phyloP scores from a whole-genome alignment of 2,329 filamentous ascomycete species.

The Colletotrichum plurivorum region DNA sequence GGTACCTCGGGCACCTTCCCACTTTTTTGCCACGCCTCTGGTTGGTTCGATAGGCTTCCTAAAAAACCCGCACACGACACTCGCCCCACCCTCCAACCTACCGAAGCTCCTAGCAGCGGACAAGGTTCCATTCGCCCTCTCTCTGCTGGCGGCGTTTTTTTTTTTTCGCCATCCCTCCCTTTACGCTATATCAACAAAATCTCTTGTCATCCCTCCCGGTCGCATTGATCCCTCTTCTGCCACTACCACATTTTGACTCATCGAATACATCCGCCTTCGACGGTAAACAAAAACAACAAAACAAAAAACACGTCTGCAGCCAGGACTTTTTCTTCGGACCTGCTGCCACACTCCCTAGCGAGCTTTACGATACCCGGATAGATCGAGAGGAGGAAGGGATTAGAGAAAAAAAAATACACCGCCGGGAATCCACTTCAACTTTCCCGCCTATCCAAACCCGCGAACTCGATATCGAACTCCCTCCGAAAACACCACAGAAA shows the following conservation, averaged over 20 bases:
- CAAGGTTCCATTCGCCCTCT: conserved; percentile 29
- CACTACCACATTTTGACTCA: conserved; percentile 18
- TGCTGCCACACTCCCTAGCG: conserved; percentile 2
- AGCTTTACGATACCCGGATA: conserved; percentile 17
- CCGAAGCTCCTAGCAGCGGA: conserved; percentile 21
- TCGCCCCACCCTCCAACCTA: conserved; percentile 31
- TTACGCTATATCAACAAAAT: conserved; percentile 23
- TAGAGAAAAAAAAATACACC: neutral
- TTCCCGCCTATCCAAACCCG: neutral
- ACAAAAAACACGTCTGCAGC: conserved; percentile 2
- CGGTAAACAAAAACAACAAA: conserved; percentile 12
- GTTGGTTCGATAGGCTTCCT: conserved; percentile 36
- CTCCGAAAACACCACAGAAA: neutral
- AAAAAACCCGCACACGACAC: conserved; percentile 44
- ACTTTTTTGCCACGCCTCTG: conserved; percentile 26
- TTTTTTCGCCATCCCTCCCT: conserved; percentile 29
- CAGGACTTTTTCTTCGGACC: neutral
- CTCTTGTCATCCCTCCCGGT: neutral
- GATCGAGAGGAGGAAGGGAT: neutral
- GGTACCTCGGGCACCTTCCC: neutral
- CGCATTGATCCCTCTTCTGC: neutral
- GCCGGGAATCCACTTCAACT: conserved; percentile 12
- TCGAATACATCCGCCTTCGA: conserved; percentile 7
- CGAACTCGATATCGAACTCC: neutral
- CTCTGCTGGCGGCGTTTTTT: conserved; percentile 12